These are phyloP conservation scores for Mortierella sp. DNA, from an alignment of 371 early-diverging fungal genomes.

Conservation along the genomic window DNA sequence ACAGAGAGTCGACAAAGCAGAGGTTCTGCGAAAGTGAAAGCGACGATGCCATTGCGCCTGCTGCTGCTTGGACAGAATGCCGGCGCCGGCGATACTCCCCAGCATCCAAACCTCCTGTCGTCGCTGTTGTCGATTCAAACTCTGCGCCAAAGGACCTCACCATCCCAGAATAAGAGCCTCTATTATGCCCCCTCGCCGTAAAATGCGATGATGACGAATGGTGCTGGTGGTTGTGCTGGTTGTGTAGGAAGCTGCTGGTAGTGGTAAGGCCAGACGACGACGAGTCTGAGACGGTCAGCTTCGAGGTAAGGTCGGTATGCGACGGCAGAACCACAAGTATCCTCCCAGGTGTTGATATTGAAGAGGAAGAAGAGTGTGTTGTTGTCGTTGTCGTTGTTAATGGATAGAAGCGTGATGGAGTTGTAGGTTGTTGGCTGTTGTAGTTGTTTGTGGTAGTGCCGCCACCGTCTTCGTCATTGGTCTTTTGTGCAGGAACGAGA, in stretches of 20 bases:
- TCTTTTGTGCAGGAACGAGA: slow-evolving; percentile 30
- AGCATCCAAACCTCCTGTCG: not conserved
- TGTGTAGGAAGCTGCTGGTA: not conserved
- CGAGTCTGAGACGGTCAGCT: slow-evolving; percentile 29
- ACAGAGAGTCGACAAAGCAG: not conserved
- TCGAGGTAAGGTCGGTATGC: slow-evolving; percentile 29
- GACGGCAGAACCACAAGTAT: slow-evolving; percentile 28
- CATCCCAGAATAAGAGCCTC: not conserved
- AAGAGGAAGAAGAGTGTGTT: not conserved
- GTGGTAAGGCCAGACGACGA: slow-evolving; percentile 7
- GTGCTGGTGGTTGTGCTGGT: not conserved
- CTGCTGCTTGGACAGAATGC: not conserved
- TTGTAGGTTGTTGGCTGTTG: not conserved
- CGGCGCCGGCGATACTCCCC: not conserved
- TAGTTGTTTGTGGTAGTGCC: not conserved
- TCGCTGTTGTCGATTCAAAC: not conserved
- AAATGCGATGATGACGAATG: not conserved
- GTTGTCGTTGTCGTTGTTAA: not conserved
- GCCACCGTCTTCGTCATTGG: not conserved
- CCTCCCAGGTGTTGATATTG: not conserved
- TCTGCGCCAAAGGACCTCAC: not conserved
- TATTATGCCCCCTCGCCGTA: not conserved
- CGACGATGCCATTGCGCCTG: too few relatives aligned
- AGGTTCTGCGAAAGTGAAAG: slow-evolving; percentile 5
- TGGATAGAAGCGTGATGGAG: not conserved